phyloP scores from a whole-genome alignment of 441 rosid species.

The Omphalea diandra region DNA sequence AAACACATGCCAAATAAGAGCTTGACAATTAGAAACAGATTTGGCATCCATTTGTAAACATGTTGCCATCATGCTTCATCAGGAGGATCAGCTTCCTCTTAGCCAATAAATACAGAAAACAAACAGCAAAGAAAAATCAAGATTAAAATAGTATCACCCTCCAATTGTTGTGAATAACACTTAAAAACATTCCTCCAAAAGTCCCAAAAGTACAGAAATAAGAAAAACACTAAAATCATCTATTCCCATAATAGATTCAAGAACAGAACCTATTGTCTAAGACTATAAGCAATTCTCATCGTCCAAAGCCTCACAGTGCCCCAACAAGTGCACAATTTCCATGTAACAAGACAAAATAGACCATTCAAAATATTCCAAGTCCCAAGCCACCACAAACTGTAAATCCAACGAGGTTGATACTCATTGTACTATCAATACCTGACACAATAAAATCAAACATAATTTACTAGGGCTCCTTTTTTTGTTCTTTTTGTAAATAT shows the following conservation, averaged over 20 bases:
- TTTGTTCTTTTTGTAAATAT: too few species aligned
- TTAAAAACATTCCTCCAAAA: background rate
- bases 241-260: too few species aligned
- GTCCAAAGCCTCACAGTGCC: background rate
- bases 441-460: background rate
- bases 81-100: too few species aligned
- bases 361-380: background rate
- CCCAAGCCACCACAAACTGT: background rate
- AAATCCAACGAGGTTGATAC: background rate
- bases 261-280: background rate
- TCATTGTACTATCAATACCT: background rate
- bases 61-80: too few species aligned
- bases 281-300: background rate
- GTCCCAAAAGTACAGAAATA: background rate
- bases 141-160: too few species aligned
- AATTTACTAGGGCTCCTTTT: too few species aligned
- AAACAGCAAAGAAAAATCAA: too few species aligned
- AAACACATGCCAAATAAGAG: too few species aligned
- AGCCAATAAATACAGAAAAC: too few species aligned
- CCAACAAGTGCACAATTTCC: background rate
- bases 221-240: background rate
- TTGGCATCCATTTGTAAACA: too few species aligned
- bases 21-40: too few species aligned
- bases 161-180: background rate
- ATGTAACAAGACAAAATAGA: background rate